phyloP scores from a whole-genome alignment of 2,329 filamentous ascomycete genomes.

The Orbilia oligospora region DNA sequence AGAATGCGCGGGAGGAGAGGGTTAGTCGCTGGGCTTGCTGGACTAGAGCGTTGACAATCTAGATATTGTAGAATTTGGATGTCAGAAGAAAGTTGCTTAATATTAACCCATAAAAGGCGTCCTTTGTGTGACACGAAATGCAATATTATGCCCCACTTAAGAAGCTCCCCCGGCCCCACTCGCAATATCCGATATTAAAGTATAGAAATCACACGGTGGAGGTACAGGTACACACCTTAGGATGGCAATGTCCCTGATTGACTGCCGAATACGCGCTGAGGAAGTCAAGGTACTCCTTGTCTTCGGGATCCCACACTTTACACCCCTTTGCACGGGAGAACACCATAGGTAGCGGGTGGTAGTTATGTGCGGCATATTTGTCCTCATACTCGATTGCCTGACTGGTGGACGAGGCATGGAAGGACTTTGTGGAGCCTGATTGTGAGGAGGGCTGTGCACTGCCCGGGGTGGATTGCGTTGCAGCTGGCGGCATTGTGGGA shows the following conservation, averaged over 20 bases:
- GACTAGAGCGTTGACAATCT: conserved; percentile 81
- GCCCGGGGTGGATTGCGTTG: conserved; percentile 40
- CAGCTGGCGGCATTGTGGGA: conserved; percentile 54
- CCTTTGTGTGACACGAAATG: background rate
- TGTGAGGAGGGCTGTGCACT: conserved; percentile 29
- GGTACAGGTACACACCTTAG: conserved; percentile 75
- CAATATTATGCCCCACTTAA: conserved; percentile 10
- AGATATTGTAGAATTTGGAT: conserved; percentile 5
- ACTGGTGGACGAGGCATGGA: conserved; percentile 82
- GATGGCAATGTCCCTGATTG: conserved; percentile 98
- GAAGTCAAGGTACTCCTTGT: conserved; percentile 95
- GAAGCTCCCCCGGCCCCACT: no score
- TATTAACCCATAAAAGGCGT: background rate
- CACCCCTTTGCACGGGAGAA: conserved; percentile 88
- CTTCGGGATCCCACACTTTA: conserved; percentile 97
- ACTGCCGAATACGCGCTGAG: conserved; percentile 97
- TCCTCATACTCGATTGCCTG: conserved; percentile 85
- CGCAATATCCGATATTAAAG: no score
- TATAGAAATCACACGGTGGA: no score
- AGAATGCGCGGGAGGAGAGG: conserved; percentile 92
- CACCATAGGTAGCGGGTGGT: conserved; percentile 95
- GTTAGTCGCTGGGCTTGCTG: conserved; percentile 92
- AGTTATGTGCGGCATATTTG: conserved; percentile 95
- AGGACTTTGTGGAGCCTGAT: conserved; percentile 66
- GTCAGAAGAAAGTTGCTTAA: background rate